A percentile compares a stretch with the other conserved stretches of the same genome.
Conservation (phyloP, 148 eudicot species). For the Cornus controversa region DNA sequence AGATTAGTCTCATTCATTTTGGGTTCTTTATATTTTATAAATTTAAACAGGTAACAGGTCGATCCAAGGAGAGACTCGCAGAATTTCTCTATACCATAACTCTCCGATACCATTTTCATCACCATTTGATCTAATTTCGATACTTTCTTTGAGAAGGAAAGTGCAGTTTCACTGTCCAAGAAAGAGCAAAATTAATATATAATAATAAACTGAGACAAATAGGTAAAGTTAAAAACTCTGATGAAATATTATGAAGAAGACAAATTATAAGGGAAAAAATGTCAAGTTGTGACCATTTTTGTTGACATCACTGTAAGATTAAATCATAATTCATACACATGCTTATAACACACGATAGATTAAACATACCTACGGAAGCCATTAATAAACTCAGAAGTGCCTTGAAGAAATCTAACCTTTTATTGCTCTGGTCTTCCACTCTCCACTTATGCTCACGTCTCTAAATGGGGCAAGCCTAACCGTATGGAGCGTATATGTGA, state of each 20-base stretch:
- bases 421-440: too few species aligned
- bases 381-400: too few species aligned
- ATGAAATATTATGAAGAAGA: background rate
- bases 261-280: too few species aligned
- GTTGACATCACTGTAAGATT: too few species aligned
- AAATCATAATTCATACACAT: too few species aligned
- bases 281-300: too few species aligned
- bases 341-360: too few species aligned
- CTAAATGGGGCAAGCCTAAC: too few species aligned
- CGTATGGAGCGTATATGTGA: too few species aligned
- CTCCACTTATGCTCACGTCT: too few species aligned
- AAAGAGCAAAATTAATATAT: background rate
- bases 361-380: too few species aligned
- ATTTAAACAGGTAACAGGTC: conserved; percentile 33
- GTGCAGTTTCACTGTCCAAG: conserved; percentile 22
- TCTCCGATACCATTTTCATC: conserved; percentile 41
- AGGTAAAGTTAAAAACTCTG: background rate
- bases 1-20: conserved; percentile 13
- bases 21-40: conserved; percentile 34
- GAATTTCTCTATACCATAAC: conserved; percentile 29
- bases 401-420: too few species aligned
- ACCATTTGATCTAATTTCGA: conserved; percentile 35
- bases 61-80: conserved; percentile 26
- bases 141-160: conserved; percentile 23
- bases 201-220: background rate